Evolutionary conservation across 768 basidiomycete species (phyloP).

Genomic region (Pleurotus platypus): DNA sequence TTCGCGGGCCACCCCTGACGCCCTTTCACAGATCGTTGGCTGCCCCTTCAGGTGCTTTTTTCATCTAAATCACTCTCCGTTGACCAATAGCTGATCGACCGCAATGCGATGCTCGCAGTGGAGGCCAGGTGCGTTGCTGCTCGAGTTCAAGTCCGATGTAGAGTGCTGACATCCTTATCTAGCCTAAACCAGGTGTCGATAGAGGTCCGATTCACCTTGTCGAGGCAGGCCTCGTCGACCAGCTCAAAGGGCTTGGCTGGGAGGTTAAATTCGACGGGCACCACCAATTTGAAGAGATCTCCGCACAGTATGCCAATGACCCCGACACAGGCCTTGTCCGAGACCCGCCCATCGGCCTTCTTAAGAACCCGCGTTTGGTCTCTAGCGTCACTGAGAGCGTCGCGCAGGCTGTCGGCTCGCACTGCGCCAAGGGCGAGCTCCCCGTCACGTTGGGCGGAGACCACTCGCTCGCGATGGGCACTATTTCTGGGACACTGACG

Average conservation of each 20-base stretch:
- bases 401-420: slow-evolving; percentile 68
- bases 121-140: slow-evolving; percentile 54
- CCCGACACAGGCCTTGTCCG: slow-evolving; percentile 16
- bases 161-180: slow-evolving; percentile 12
- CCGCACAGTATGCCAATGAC: slow-evolving; percentile 15
- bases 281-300: slow-evolving; percentile 81
- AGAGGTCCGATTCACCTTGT: slow-evolving; percentile 86
- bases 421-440: slow-evolving; percentile 75
- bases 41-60: slow-evolving; percentile 88
- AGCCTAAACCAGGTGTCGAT: slow-evolving; percentile 83
- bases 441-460: slow-evolving; percentile 94
- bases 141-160: slow-evolving; percentile 1
- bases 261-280: slow-evolving; percentile 87
- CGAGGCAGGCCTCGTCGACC: slow-evolving; percentile 76
- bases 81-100: background rate
- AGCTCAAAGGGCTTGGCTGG: slow-evolving; percentile 82
- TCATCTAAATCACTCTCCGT: slow-evolving; percentile 5
- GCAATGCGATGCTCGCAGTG: slow-evolving; percentile 32
- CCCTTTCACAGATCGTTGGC: slow-evolving; percentile 68
- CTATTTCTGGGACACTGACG: slow-evolving; percentile 86
- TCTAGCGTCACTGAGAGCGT: slow-evolving; percentile 79
- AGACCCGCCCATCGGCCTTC: slow-evolving; percentile 82
- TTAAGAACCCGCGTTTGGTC: slow-evolving; percentile 90
- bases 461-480: slow-evolving; percentile 94
- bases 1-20: slow-evolving; percentile 9